These are phyloP conservation scores for Sparassis latifolia DNA, from an alignment of 1,284 basidiomycete species.

Conservation along the genomic window DNA sequence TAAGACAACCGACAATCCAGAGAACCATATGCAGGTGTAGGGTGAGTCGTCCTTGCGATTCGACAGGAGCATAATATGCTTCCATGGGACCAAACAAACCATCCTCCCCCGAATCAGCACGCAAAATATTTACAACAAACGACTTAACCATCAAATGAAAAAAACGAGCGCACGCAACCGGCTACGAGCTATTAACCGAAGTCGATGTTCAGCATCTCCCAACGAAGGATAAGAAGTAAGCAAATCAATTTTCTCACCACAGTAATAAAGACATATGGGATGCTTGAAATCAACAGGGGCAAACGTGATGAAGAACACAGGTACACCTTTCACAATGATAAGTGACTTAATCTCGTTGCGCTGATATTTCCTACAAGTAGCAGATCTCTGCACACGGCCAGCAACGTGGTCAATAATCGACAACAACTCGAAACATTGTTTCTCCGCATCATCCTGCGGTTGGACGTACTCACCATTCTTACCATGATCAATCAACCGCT, in stretches of 20 bases:
- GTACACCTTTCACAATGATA: conserved; percentile 22
- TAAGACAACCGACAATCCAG: conserved; percentile 21
- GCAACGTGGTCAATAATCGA: conserved; percentile 28
- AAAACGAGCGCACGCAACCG: conserved; percentile 10
- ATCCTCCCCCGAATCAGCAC: too few relatives aligned
- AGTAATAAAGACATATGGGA: conserved; percentile 9
- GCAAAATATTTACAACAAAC: conserved; percentile 4
- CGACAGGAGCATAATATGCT: conserved; percentile 9
- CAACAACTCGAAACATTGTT: conserved; percentile 27
- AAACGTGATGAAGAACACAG: conserved; percentile 32
- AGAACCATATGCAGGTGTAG: conserved; percentile 16
- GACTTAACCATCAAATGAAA: conserved; percentile 6
- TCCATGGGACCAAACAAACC: not conserved
- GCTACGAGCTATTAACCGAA: conserved; percentile 1
- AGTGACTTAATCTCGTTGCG: conserved; percentile 33
- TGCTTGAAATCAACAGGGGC: conserved; percentile 5
- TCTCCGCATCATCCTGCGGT: conserved; percentile 25
- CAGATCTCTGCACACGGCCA: conserved; percentile 26
- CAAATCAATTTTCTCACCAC: conserved; percentile 9
- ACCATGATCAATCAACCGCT: conserved; percentile 16
- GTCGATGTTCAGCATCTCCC: not conserved
- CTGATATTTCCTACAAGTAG: conserved; percentile 27
- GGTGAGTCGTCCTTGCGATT: conserved; percentile 6
- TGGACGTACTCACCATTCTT: conserved; percentile 15
- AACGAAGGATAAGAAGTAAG: not conserved